phyloP scores from a whole-genome alignment of 345 rosid species.

The Brassica napus region Da-Ae NC_063446.1:68522001-68522500 shows the following conservation, averaged over 20 bases:
- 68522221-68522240: background rate
- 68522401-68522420: conserved; percentile 87
- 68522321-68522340: conserved; percentile 41
- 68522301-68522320: background rate
- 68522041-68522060: too few species aligned
- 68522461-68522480: conserved; percentile 56
- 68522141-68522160: too few species aligned
- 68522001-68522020: too few species aligned
- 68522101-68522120: too few species aligned
- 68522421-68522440: conserved; percentile 65
- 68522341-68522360: conserved; percentile 73
- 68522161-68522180: too few species aligned
- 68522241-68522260: background rate
- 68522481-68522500: background rate
- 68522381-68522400: conserved; percentile 64
- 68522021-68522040: too few species aligned
- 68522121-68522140: too few species aligned
- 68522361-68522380: conserved; percentile 81
- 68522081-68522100: too few species aligned
- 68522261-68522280: too few species aligned
- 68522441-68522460: conserved; percentile 69
- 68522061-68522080: too few species aligned
- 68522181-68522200: too few species aligned
- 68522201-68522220: background rate
- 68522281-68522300: background rate